Evolutionary conservation across 2,329 filamentous ascomycete genomes (phyloP).

Genomic region (Zymoseptoria brevis): DNA sequence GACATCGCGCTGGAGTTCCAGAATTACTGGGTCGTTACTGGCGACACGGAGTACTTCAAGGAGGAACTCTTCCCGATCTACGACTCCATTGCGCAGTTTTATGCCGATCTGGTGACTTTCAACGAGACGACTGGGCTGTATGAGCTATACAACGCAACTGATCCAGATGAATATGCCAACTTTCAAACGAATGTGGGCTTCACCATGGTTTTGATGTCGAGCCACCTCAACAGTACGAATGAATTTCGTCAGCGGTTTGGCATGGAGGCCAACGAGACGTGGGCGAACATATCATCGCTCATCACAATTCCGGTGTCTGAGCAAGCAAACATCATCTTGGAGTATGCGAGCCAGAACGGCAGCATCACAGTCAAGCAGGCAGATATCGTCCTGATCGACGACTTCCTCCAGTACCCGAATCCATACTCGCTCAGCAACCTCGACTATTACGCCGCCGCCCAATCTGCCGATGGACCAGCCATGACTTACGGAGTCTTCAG

Average conservation of each 20-base stretch:
- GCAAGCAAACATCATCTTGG: constrained; percentile 52
- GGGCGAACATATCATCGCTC: constrained; percentile 48
- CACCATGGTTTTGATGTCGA: constrained; percentile 56
- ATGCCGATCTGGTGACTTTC: constrained; percentile 50
- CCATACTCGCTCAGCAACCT: constrained; percentile 51
- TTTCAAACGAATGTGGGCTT: constrained; percentile 58
- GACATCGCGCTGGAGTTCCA: constrained; percentile 58
- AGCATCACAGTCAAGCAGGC: constrained; percentile 61
- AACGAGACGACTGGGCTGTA: constrained; percentile 50
- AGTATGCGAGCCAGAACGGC: constrained; percentile 60
- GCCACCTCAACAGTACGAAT: constrained; percentile 50
- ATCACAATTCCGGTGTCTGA: constrained; percentile 49
- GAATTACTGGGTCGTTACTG: constrained; percentile 54
- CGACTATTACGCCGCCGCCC: constrained; percentile 62
- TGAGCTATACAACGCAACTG: constrained; percentile 56
- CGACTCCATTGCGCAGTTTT: constrained; percentile 55
- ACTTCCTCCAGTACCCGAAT: constrained; percentile 53
- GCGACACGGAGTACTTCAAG: constrained; percentile 50
- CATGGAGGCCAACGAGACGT: constrained; percentile 48
- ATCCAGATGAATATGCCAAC: constrained; percentile 65
- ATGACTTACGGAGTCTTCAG: constrained; percentile 68
- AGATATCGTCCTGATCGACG: constrained; percentile 60
- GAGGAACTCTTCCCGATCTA: constrained; percentile 54
- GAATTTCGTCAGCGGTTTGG: constrained; percentile 50
- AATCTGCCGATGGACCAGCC: constrained; percentile 59